These are phyloP conservation scores for Rhynchosporium agropyri DNA, from an alignment of 2,329 filamentous ascomycete species.

Conservation along the genomic window DNA sequence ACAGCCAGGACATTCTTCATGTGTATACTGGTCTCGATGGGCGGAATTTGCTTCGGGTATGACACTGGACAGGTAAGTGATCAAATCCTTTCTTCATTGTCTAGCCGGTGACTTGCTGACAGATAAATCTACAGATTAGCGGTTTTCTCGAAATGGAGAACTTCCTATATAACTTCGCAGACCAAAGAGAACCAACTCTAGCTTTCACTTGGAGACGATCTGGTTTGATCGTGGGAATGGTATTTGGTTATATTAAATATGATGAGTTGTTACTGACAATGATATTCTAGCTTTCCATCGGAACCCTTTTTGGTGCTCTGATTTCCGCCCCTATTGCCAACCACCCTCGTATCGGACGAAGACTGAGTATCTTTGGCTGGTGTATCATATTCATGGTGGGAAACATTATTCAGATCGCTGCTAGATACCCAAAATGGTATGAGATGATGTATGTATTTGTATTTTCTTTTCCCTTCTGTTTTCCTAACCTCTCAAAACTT, in stretches of 20 bases:
- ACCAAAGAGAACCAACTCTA: constrained; percentile 33
- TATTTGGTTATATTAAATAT: constrained; percentile 45
- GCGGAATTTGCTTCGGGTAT: constrained; percentile 42
- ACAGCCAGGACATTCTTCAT: constrained; percentile 33
- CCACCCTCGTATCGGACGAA: constrained; percentile 55
- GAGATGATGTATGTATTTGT: constrained; percentile 51
- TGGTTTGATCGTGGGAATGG: constrained; percentile 63
- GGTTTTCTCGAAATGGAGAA: constrained; percentile 64
- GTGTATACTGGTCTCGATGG: constrained; percentile 36
- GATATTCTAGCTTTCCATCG: constrained; percentile 62
- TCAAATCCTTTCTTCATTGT: background rate
- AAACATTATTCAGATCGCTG: constrained; percentile 66
- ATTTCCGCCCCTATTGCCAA: constrained; percentile 73
- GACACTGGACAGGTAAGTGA: constrained; percentile 37
- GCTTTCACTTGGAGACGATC: constrained; percentile 57
- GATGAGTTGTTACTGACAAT: constrained; percentile 43
- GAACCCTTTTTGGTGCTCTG: constrained; percentile 78
- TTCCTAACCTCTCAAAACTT: no score
- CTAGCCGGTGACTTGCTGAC: background rate
- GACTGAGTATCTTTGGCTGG: constrained; percentile 54
- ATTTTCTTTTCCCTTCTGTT: no score
- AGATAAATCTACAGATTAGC: constrained; percentile 45
- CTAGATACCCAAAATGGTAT: constrained; percentile 58
- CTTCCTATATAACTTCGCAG: constrained; percentile 58
- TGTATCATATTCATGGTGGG: constrained; percentile 65